Evolutionary conservation across 306 rosid species (phyloP), one percentile per base, ranked within the genome.

Genomic region (Notholithocarpus densiflorus): DNA sequence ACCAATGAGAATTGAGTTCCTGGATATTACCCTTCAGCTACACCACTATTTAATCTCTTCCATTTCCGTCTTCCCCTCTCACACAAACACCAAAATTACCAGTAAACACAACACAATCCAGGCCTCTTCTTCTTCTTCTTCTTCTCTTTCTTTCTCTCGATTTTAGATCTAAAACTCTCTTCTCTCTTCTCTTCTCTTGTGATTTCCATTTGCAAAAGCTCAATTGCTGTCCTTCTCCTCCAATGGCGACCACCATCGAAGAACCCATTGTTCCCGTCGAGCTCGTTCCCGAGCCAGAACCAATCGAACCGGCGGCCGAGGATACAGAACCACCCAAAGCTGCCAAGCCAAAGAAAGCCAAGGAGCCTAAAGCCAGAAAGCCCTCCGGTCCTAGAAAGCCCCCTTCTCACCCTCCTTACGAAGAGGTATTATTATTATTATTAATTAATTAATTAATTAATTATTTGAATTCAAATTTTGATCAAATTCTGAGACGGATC

Each of bases 371-470:
- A 59, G 86, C 89, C 14, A 88, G 83, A 57, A 91, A 88, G 32
- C 71, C 86, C 1, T 68, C 90, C 0, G 87, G 85, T 73, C 77
- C 91, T 12, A 84, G 93, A 10, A 86, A 20, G 23, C 19, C 93
- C 2, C 72, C 80, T 0, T 6, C 97, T 0, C 97, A 87, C 27
- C 98, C 99, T 62, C 83, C 99, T 1, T 95, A 90, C 48, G 94
- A 85, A 37, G 97, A 89, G 94, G 99, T 95, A 85, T 20, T 13
- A 2, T 20, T 2, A 51, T 4, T 4, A 61, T 64, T 80, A n/a
- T 37, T 37, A 40, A 40, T 59, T 34, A 32, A 8, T 23, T 24
- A 1, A 1, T 64, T 51, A 3, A 51, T 18, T 20, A 1, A 66
- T 81, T 75, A 71, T 81, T 77, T 18, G 26, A 5, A 60, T 9